phyloP scores from a whole-genome alignment of 208 protist species.

The Herpetomonas muscarum region DNA sequence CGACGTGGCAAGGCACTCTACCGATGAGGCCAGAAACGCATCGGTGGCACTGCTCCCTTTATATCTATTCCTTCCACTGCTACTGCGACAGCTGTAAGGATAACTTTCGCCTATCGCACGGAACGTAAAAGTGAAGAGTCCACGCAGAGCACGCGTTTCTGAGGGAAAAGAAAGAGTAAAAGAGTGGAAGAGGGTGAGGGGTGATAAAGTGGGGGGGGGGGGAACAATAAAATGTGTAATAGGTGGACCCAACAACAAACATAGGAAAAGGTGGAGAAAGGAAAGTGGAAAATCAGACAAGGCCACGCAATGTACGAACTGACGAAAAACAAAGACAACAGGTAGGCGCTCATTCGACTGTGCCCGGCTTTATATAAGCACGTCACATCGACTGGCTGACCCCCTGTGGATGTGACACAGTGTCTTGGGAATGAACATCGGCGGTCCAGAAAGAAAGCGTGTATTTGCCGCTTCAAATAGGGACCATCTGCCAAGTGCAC shows the following conservation, averaged over 20 bases:
- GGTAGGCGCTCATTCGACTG: too few species aligned
- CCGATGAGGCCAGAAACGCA: too few species aligned
- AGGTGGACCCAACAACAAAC: not conserved
- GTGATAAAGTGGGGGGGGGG: not conserved
- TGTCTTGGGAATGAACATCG: not conserved
- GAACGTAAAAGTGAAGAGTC: too few species aligned
- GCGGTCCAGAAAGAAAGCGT: not conserved
- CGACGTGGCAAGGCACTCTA: too few species aligned
- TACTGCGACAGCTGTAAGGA: too few species aligned
- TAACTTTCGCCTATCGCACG: too few species aligned
- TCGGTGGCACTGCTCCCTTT: too few species aligned
- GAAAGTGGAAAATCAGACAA: too few species aligned
- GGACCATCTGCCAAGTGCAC: not conserved
- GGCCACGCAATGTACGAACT: too few species aligned
- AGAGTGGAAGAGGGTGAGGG: not conserved
- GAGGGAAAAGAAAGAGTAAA: not conserved
- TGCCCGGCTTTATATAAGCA: not conserved
- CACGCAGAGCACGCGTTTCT: too few species aligned
- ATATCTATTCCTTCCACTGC: too few species aligned
- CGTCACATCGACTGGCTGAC: not conserved
- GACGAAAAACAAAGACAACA: not conserved
- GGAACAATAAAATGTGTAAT: not conserved
- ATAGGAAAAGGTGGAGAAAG: conserved; percentile 1
- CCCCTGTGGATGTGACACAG: not conserved
- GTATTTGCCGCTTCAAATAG: not conserved